Base-by-base conservation (phyloP, 768 basidiomycete genomes). In the Russula sp. region DNA sequence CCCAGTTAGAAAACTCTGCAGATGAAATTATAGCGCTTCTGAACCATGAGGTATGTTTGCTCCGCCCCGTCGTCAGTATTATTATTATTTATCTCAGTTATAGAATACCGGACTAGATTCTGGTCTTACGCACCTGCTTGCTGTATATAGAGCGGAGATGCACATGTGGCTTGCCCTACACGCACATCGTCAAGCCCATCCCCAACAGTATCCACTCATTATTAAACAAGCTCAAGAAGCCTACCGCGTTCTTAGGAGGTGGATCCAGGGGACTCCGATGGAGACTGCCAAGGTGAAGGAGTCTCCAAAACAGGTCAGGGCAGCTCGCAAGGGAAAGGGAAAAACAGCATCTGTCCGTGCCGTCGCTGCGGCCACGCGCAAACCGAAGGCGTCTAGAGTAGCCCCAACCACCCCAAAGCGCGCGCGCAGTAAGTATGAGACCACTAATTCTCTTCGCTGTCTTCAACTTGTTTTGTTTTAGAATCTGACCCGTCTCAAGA, bases 101-200 rank as follows among this genome's bases (percentile, higher is more conserved):
- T 20, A 79, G 80, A 67, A 69, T 14, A 42, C 65, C 8, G 75
- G 71, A 4, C 59, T 69, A 3, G 79, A 80, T 61, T 50, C 48
- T 0, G 54, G 58, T 2, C 71, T 80, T 1, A 64, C 64, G 0
- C 62, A 56, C 3, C 75, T 76, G 59, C 62, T 73, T 60, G 70
- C 69, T 8, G 84, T 89, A 70, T 84, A 87, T 69, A 79, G 76
- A 32, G 79, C 83, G 1, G 74, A 79, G 1, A 77, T 80, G 0
- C 83, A 89, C 69, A 77, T 94, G 28, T 89, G 87, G 85, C 75
- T 84, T 51, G 84, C 87, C 0, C 75, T 94, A 22, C 86, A 90
- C 69, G 80, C 84, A 0, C 90, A 94, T 73, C 81, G 84, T 16
- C 77, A 75, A 6, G 75, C 73, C 10, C 78, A 82, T 60, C 64